Evolutionary conservation across 2,329 filamentous ascomycete genomes (phyloP).

Genomic region (Xylogone sp.): DNA sequence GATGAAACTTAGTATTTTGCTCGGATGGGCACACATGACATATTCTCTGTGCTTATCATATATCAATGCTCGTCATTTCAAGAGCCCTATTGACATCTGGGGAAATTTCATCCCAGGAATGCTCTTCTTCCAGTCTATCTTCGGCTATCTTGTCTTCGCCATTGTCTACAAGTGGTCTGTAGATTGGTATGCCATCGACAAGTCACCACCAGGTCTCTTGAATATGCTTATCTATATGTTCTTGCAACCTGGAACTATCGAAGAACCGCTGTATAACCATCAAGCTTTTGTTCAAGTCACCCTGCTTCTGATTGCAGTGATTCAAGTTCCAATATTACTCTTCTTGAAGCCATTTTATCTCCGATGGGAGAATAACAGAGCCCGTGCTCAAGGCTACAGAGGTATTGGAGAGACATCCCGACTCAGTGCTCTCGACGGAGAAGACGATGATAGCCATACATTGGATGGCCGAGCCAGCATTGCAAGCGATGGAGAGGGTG

Average conservation of each 20-base stretch:
- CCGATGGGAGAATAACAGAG: slow-evolving; percentile 86
- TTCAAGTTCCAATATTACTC: slow-evolving; percentile 85
- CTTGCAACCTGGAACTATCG: slow-evolving; percentile 72
- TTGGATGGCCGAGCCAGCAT: slow-evolving; percentile 64
- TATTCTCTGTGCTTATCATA: slow-evolving; percentile 93
- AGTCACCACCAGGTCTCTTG: slow-evolving; percentile 77
- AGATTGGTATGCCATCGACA: slow-evolving; percentile 67
- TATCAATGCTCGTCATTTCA: slow-evolving; percentile 93
- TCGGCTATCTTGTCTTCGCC: slow-evolving; percentile 89
- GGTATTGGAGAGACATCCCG: slow-evolving; percentile 85
- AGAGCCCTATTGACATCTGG: slow-evolving; percentile 91
- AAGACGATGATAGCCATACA: slow-evolving; percentile 62
- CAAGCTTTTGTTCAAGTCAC: slow-evolving; percentile 74
- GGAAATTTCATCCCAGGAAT: slow-evolving; percentile 97
- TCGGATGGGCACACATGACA: slow-evolving; percentile 98
- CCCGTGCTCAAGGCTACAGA: slow-evolving; percentile 84
- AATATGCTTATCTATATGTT: slow-evolving; percentile 99
- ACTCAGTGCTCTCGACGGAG: slow-evolving; percentile 86
- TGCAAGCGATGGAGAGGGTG: slow-evolving; percentile 74
- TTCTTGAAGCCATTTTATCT: slow-evolving; percentile 97
- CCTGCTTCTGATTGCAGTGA: slow-evolving; percentile 75
- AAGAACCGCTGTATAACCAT: slow-evolving; percentile 71
- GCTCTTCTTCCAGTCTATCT: slow-evolving; percentile 99
- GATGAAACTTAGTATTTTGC: slow-evolving; percentile 99
- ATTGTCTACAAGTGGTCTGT: slow-evolving; percentile 97